phyloP scores from a whole-genome alignment of 2,329 filamentous ascomycete species.

The Podosphaera aphanis region DNA sequence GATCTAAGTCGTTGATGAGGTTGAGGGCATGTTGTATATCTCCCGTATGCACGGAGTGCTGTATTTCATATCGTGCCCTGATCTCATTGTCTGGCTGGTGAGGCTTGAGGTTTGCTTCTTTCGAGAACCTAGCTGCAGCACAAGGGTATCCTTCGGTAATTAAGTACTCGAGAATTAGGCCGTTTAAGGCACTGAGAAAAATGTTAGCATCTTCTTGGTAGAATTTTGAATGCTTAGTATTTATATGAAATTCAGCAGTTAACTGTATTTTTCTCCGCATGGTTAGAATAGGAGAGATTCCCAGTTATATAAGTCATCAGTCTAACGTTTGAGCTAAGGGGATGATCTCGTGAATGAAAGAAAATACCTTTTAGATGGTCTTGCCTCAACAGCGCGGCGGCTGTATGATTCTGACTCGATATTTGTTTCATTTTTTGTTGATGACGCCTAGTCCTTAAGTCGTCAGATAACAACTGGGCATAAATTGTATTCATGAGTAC shows the following conservation, averaged over 20 bases:
- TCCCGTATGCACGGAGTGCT: conserved; percentile 63
- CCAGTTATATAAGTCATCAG: conserved; percentile 85
- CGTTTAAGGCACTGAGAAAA: conserved; percentile 66
- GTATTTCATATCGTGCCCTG: conserved; percentile 56
- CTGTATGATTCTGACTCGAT: no score
- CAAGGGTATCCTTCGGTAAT: conserved; percentile 87
- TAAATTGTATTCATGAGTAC: neutral
- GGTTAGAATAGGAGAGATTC: conserved; percentile 98
- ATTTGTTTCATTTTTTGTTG: no score
- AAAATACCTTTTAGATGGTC: conserved; percentile 72
- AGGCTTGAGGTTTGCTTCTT: conserved; percentile 68
- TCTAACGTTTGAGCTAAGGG: conserved; percentile 9
- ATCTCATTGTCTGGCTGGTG: conserved; percentile 53
- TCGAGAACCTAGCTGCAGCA: conserved; percentile 79
- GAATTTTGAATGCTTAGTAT: no score
- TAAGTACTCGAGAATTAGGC: conserved; percentile 85
- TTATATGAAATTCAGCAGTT: conserved; percentile 47
- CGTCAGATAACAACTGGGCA: neutral
- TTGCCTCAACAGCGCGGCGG: conserved; percentile 58
- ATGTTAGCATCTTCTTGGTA: neutral
- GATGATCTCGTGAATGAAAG: neutral
- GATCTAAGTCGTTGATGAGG: conserved; percentile 69
- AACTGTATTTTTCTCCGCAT: conserved; percentile 68
- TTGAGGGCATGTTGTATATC: conserved; percentile 71
- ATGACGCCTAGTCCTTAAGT: neutral